Evolutionary conservation across 1,284 basidiomycete species (phyloP).

Genomic region (Ustilago sp.): DNA sequence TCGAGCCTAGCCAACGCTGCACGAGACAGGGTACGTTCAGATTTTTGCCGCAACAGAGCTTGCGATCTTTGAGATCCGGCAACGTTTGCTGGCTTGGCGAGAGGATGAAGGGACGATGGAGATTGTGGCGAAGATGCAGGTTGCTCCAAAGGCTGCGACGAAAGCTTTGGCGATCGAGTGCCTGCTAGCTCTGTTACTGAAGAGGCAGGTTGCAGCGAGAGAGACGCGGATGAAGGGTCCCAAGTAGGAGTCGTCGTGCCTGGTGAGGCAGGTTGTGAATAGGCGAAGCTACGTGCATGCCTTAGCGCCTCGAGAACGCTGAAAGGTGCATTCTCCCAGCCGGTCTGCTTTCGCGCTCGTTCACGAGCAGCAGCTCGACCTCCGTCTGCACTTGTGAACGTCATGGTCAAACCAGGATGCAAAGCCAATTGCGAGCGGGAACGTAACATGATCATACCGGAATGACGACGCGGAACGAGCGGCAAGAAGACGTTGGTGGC

Average conservation of each 20-base stretch:
- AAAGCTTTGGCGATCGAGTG: slow-evolving; percentile 17
- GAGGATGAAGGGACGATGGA: slow-evolving; percentile 21
- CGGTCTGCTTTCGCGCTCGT: slow-evolving; percentile 47
- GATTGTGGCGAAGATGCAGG: slow-evolving; percentile 13
- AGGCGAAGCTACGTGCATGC: slow-evolving; percentile 29
- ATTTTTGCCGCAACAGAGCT: slow-evolving; percentile 20
- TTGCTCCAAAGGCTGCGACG: slow-evolving; percentile 15
- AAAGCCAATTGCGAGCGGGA: slow-evolving; percentile 57
- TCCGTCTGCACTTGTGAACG: slow-evolving; percentile 46
- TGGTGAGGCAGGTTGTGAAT: slow-evolving; percentile 50
- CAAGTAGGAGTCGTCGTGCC: slow-evolving; percentile 21
- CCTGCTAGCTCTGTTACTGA: slow-evolving; percentile 16
- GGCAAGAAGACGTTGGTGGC: slow-evolving; percentile 18
- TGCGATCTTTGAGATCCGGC: slow-evolving; percentile 11
- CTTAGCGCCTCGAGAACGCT: slow-evolving; percentile 57
- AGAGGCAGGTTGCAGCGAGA: slow-evolving; percentile 29
- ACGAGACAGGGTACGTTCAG: slow-evolving; percentile 32
- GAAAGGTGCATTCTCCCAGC: slow-evolving; percentile 59
- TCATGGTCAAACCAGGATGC: slow-evolving; percentile 47
- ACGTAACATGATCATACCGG: slow-evolving; percentile 57
- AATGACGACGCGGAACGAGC: slow-evolving; percentile 53
- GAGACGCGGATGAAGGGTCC: slow-evolving; percentile 23
- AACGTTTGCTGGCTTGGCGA: neutral
- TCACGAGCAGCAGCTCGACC: slow-evolving; percentile 61
- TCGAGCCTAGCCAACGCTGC: slow-evolving; percentile 33